phyloP scores from a whole-genome alignment of 768 basidiomycete genomes.

The Daedalea quercina region DNA sequence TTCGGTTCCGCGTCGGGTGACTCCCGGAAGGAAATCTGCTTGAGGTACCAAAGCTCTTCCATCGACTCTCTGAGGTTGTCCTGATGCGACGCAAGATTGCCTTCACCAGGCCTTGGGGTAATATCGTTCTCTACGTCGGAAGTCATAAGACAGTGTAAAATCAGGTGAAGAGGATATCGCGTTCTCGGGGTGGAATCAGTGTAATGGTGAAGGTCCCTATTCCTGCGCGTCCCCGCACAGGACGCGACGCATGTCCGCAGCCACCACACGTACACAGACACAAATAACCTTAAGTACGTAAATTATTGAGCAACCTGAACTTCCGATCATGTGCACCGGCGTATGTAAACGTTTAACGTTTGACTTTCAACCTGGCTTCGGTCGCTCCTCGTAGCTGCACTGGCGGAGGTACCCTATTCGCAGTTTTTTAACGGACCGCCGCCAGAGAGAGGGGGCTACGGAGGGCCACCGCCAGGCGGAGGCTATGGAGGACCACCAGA shows the following conservation, averaged over 20 bases:
- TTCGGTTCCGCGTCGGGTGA: slow-evolving; percentile 19
- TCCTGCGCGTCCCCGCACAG: neutral
- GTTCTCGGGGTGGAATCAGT: neutral
- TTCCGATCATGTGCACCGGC: too few relatives aligned
- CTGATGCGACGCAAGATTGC: neutral
- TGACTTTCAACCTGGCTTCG: too few relatives aligned
- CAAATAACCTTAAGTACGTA: too few relatives aligned
- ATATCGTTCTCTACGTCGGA: neutral
- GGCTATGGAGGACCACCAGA: too few relatives aligned
- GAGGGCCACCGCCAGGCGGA: too few relatives aligned
- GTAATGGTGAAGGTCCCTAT: neutral
- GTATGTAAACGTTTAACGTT: too few relatives aligned
- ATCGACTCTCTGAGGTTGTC: slow-evolving; percentile 7
- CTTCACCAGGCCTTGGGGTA: neutral
- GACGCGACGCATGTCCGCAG: neutral
- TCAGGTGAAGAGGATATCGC: neutral
- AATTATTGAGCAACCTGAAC: too few relatives aligned
- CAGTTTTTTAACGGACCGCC: too few relatives aligned
- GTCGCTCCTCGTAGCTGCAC: too few relatives aligned
- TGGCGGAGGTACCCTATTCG: too few relatives aligned
- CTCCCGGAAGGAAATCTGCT: slow-evolving; percentile 47
- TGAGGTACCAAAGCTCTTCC: slow-evolving; percentile 73
- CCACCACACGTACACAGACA: neutral
- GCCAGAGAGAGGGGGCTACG: too few relatives aligned
- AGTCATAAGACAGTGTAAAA: neutral